Percentiles rank a stretch among this genome's conserved stretches.
phyloP scores from a whole-genome alignment of 768 basidiomycete species.

The Dioszegia aurantiaca region DNA sequence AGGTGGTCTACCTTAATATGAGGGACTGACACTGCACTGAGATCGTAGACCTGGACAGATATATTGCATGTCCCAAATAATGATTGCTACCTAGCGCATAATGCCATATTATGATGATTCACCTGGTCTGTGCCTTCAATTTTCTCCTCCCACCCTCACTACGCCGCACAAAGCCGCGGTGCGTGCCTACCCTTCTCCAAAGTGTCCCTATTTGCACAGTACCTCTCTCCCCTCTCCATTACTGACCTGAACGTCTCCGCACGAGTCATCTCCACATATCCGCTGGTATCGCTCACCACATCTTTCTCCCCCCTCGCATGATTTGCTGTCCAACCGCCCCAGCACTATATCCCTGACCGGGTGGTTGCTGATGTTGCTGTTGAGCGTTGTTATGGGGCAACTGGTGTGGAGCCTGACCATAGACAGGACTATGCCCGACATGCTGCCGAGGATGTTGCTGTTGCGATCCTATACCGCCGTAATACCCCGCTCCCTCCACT shows the following conservation, averaged over 20 bases:
- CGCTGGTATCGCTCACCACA: background rate
- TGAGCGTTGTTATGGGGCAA: background rate
- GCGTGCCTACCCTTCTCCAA: too few species aligned
- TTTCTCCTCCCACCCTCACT: too few species aligned
- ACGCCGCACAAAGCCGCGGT: too few species aligned
- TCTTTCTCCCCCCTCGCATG: conserved; percentile 9
- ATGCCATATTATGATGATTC: background rate
- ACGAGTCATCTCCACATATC: background rate
- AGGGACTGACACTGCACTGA: background rate
- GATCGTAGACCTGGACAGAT: background rate
- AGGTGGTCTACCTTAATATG: too few species aligned
- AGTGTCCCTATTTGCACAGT: background rate
- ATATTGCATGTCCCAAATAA: conserved; percentile 7
- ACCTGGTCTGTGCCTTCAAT: background rate
- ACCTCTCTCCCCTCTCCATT: too few species aligned
- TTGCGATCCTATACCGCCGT: conserved; percentile 1
- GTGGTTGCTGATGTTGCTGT: conserved; percentile 8
- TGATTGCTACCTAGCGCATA: background rate
- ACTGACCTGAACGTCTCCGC: too few species aligned
- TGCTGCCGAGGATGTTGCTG: conserved; percentile 1
- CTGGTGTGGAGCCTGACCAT: conserved; percentile 3
- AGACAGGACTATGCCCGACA: background rate
- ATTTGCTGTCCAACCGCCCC: conserved; percentile 15
- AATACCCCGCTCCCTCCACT: background rate
- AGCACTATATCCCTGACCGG: conserved; percentile 5